Percentiles rank a stretch among this genome's conserved stretches.
phyloP scores from a whole-genome alignment of 2,329 filamentous ascomycete species.

The Ceratocystis eucalypticola region DNA sequence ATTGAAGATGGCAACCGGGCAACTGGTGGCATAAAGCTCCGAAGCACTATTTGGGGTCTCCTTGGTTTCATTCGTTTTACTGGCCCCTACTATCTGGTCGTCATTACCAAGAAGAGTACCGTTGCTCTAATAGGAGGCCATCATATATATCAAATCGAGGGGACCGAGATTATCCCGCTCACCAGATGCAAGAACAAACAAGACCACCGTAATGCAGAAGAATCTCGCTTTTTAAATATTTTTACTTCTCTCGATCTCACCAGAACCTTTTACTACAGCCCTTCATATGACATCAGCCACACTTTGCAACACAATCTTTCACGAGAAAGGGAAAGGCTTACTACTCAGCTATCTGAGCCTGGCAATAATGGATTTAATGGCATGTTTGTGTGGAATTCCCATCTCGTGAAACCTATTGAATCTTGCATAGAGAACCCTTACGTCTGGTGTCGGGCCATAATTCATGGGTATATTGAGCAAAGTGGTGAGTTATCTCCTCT shows the following conservation, averaged over 20 bases:
- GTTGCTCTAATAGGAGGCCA: conserved; percentile 94
- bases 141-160: conserved; percentile 90
- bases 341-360: conserved; percentile 28
- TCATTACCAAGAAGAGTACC: conserved; percentile 91
- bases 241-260: conserved; percentile 83
- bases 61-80: conserved; percentile 95
- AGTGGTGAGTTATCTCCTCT: conserved; percentile 35
- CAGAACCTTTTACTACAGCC: conserved; percentile 93
- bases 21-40: conserved; percentile 77
- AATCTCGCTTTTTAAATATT: conserved; percentile 76
- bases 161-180: conserved; percentile 78
- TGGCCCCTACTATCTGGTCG: conserved; percentile 88
- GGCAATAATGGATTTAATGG: conserved; percentile 46
- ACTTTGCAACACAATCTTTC: conserved; percentile 88
- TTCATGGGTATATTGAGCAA: conserved; percentile 94
- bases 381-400: conserved; percentile 98
- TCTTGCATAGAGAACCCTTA: conserved; percentile 62
- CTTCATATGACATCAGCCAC: conserved; percentile 89
- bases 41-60: conserved; percentile 84
- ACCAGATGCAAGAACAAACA: conserved; percentile 62
- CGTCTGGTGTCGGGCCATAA: conserved; percentile 92
- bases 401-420: conserved; percentile 66
- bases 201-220: conserved; percentile 72
- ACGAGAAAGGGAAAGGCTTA: conserved; percentile 58
- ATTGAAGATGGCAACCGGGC: conserved; percentile 91